Evolutionary conservation across 768 basidiomycete species (phyloP), one percentile per base, ranked within the genome.

Genomic region (Fistulinella prunicolor): DNA sequence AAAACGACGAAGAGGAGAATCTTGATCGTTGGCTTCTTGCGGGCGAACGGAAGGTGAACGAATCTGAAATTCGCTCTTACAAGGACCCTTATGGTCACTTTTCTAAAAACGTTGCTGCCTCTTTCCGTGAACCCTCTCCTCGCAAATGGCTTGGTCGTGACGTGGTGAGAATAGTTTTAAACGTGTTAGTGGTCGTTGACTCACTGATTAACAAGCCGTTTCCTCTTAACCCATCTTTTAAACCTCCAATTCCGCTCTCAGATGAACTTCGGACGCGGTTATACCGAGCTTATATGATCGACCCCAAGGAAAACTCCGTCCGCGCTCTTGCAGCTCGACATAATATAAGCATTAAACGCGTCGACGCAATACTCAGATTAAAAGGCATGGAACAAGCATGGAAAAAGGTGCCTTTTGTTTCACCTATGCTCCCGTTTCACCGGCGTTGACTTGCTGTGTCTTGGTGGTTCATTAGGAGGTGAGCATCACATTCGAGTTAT

Each of bases 141-240:
- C 70, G 74, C 35, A 81, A 83, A 47, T 90, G 85, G 82, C 70
- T 91, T 9, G 79, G 80, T 52, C 72, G 67, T 26, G 66, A 73
- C 55, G 73, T 76, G 71, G 84, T 82, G 68, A 72, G 73, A 60
- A 58, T n/a, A 64, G 63, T 62, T 26, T 38, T 48, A 39, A 24
- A 53, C 23, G 42, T 32, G 24, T 52, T 42, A 20, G 19, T 28
- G n/a, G 21, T 22, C 2, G 6, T 37, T 5, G 20, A 34, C 44
- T 54, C 13, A 56, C 41, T 10, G 14, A 4, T 30, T 10, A 1
- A 45, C 16, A 48, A 94, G 90, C 91, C 90, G 0, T 94, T 94
- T 63, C 89, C 89, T 12, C 72, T 89, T 68, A 94, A 95, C 60
- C 81, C 81, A 6, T 81, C 86, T 1, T 95, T 94, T 69, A 80